Percentiles rank a stretch among this genome's conserved stretches.
phyloP scores from a whole-genome alignment of 495 filamentous ascomycete species.

The Chaetomium fimeti region DNA sequence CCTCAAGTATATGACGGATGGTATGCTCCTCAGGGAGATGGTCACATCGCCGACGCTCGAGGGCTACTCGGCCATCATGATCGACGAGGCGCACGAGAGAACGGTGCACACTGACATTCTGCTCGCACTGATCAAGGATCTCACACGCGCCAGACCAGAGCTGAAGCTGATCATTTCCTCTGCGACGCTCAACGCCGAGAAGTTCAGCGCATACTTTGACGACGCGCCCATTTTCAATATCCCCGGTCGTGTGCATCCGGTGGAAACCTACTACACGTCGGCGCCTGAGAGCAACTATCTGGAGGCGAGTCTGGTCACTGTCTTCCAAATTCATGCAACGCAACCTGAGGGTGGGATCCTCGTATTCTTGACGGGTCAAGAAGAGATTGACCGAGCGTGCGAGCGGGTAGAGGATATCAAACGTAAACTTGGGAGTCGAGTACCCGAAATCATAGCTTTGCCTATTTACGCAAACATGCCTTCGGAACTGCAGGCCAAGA shows the following conservation, averaged over 20 bases:
- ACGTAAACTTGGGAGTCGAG: slow-evolving; percentile 73
- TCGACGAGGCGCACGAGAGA: slow-evolving; percentile 96
- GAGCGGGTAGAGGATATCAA: slow-evolving; percentile 77
- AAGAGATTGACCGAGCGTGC: slow-evolving; percentile 85
- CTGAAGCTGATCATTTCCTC: slow-evolving; percentile 91
- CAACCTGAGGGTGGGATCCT: slow-evolving; percentile 86
- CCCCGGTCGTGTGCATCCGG: slow-evolving; percentile 83
- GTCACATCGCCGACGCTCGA: slow-evolving; percentile 84
- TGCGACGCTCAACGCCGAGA: slow-evolving; percentile 92
- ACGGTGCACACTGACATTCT: slow-evolving; percentile 91
- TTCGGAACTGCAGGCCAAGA: slow-evolving; percentile 80
- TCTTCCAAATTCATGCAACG: slow-evolving; percentile 94
- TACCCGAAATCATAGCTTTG: slow-evolving; percentile 82
- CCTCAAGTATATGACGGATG: slow-evolving; percentile 97
- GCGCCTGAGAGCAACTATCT: slow-evolving; percentile 95
- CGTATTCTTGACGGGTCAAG: slow-evolving; percentile 86
- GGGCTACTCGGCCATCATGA: slow-evolving; percentile 88
- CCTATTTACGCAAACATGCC: slow-evolving; percentile 89
- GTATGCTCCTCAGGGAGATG: slow-evolving; percentile 91
- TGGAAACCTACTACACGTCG: slow-evolving; percentile 89
- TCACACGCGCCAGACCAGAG: slow-evolving; percentile 80
- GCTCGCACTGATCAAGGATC: slow-evolving; percentile 87
- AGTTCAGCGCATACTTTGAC: slow-evolving; percentile 91
- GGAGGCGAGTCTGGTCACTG: slow-evolving; percentile 84
- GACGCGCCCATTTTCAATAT: slow-evolving; percentile 96